Evolutionary conservation across 306 rosid species (phyloP).

Genomic region (Pueraria montana): DNA sequence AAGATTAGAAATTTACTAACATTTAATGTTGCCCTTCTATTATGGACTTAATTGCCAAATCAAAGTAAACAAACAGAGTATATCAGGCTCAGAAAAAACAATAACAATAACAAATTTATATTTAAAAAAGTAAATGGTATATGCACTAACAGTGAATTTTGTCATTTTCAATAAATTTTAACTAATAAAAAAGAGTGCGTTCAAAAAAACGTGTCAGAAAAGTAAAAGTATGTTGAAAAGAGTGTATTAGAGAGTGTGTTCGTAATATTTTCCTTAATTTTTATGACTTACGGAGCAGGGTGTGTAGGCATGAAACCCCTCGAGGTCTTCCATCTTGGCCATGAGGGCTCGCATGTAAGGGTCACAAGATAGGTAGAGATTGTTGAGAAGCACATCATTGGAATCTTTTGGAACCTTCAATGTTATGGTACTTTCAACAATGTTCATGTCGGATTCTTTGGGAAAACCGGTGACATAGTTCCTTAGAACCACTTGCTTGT

Average conservation of each 20-base stretch:
- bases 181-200: too few species aligned
- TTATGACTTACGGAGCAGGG: conserved; percentile 40
- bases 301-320: not conserved
- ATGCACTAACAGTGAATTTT: too few species aligned
- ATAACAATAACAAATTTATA: too few species aligned
- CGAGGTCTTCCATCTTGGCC: not conserved
- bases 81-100: not conserved
- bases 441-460: conserved; percentile 50
- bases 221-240: too few species aligned
- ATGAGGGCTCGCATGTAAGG: conserved; percentile 57
- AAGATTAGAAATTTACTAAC: too few species aligned
- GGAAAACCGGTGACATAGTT: conserved; percentile 49
- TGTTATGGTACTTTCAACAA: conserved; percentile 35
- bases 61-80: not conserved
- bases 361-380: conserved; percentile 71
- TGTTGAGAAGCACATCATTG: conserved; percentile 57
- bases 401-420: conserved; percentile 53
- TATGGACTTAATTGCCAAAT: not conserved
- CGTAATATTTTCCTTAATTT: too few species aligned
- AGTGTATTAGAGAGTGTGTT: too few species aligned
- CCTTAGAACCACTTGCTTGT: conserved; percentile 53
- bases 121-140: not conserved
- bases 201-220: too few species aligned
- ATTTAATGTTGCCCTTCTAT: too few species aligned
- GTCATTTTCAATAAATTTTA: too few species aligned